A percentile compares a stretch with the other conserved stretches of the same genome.
These are phyloP conservation scores for Sclerotinia trifoliorum DNA, from an alignment of 2,329 filamentous ascomycete species.

Conservation along the genomic window DNA sequence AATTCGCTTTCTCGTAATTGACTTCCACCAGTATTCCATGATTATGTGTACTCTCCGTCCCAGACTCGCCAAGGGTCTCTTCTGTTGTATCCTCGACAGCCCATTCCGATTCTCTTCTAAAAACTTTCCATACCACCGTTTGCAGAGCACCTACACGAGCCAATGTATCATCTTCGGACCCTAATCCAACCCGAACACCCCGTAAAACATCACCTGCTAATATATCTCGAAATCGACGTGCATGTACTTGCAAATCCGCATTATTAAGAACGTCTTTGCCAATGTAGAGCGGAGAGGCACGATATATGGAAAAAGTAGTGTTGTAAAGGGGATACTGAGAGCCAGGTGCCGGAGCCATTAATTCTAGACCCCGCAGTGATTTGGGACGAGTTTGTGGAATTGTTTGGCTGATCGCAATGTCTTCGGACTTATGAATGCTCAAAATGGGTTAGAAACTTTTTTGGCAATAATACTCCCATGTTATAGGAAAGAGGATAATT, in stretches of 20 bases:
- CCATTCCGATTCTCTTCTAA: constrained; percentile 44
- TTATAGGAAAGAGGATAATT: neutral
- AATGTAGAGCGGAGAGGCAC: constrained; percentile 48
- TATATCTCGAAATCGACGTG: constrained; percentile 45
- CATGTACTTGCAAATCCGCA: constrained; percentile 41
- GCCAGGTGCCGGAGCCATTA: constrained; percentile 17
- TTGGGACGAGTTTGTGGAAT: neutral
- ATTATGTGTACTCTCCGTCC: constrained; percentile 27
- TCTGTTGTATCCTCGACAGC: constrained; percentile 24
- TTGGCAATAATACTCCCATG: neutral
- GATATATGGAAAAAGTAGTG: constrained; percentile 46
- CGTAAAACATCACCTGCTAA: constrained; percentile 47
- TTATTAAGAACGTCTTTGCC: constrained; percentile 40
- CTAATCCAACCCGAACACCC: constrained; percentile 46
- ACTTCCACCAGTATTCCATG: constrained; percentile 35
- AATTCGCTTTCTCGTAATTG: constrained; percentile 37
- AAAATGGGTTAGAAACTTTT: too few relatives aligned
- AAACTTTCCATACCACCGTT: constrained; percentile 44
- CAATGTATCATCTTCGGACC: constrained; percentile 39
- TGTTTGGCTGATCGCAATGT: neutral
- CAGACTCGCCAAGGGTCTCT: neutral
- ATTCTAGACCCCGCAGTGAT: neutral
- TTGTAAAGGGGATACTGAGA: constrained; percentile 46
- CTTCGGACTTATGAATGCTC: neutral
- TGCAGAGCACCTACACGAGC: constrained; percentile 44